Evolutionary conservation across 176 grass and related monocot genomes (phyloP), one percentile per base, ranked within the genome.

Genomic region (Carex cristatella): DNA sequence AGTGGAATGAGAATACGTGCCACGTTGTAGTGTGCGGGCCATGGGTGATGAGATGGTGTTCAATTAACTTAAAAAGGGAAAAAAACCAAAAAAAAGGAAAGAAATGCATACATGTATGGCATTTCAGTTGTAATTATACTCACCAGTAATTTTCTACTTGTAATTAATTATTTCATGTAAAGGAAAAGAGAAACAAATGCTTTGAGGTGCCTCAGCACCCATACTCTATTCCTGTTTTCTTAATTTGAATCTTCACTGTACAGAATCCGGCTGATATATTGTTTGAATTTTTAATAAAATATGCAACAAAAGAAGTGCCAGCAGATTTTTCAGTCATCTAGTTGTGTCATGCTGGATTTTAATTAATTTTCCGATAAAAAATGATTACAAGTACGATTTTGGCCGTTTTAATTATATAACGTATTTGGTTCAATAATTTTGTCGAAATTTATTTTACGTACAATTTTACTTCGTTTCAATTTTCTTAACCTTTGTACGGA

Each of bases 81-180:
- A 71, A 71, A 48, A 37, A 85, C 3, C 33, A 35, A 7, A 48
- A 32, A 19, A 76, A 77, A 30, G 49, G 69, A 53, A 48, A 27
- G 83, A 15, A 64, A 85, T 77, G 56, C 55, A 56, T 16, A 70
- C 40, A 63, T 11, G 30, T 35, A 84, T 85, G 19, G 68, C 57
- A 67, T 77, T 72, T 72, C 69, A 18, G 65, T 77, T 72, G 83
- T 74, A 77, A 85, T 61, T 77, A 85, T 72, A 48, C 59, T 67
- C 80, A 62, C 80, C 80, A 83, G 66, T 73, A 42, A 46, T 77
- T 61, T 84, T 69, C 32, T 58, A 33, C 40, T 35, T 56, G 56
- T 58, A 85, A 75, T 62, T 85, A 60, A 19, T 62, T 48, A 65
- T 69, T 31, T 54, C 48, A 66, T 69, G 81, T 83, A 67, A 79